Evolutionary conservation across 1,284 basidiomycete genomes (phyloP), one percentile per base, ranked within the genome.

Genomic region (Caloboletus inedulis): DNA sequence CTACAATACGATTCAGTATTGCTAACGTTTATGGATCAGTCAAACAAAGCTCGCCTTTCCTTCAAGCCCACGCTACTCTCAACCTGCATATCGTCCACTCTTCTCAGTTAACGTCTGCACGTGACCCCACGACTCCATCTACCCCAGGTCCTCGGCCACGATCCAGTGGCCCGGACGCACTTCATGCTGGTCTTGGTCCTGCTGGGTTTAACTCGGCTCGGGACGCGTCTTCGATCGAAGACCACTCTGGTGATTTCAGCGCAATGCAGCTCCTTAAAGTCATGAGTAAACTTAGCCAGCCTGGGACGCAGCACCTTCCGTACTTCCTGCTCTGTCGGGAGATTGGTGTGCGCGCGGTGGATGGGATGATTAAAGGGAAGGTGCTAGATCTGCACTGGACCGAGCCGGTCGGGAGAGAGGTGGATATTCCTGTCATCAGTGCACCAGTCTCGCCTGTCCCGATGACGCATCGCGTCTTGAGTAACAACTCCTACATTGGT

Each of bases 281-380:
- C 39, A 88, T 89, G 84, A 83, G 80, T 62, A 77, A 85, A 37
- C 74, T 90, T 48, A 79, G 82, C 23, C 79, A 84, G 61, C 77
- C 79, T 0, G 79, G 78, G 36, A 78, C 79, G 44, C 75, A 72
- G 18, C 79, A 82, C 55, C 70, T 91, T 43, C 78, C 84, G 1
- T 91, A 91, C 67, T 91, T 91, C 69, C 71, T 84, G 54, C 75
- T 91, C 8, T 91, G 88, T 62, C 76, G 87, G 31, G 87, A 90
- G 66, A 72, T 91, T 21, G 89, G 89, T 2, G 85, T 87, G 41
- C 74, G 80, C 9, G 85, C 87, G 5, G 86, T 91, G 5, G 89
- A 91, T 63, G 88, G 85, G 18, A 87, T 91, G 85, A 79, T 92
- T 25, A 81, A 82, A 55, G 86, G 83, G 2, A 76, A 82, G 43